Percentiles rank a stretch among this genome's conserved stretches.
Evolutionary conservation across 345 rosid genomes (phyloP).

Genomic region (Iberis pinnata): DNA sequence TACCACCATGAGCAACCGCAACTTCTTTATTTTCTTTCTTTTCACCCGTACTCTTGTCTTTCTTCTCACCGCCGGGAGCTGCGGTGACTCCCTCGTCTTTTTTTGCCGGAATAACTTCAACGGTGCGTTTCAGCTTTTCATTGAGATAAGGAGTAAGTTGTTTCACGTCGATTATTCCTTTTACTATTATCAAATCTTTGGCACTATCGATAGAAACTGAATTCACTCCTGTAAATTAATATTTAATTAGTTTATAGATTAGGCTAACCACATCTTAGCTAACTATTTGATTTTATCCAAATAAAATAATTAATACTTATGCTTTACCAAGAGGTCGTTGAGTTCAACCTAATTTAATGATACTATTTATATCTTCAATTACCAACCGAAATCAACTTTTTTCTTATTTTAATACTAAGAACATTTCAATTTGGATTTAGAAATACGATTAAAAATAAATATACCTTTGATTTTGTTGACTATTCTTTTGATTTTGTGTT

Average conservation of each 20-base stretch:
- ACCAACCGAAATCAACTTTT: constrained; percentile 18
- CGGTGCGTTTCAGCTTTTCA: constrained; percentile 50
- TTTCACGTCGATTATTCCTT: constrained; percentile 62
- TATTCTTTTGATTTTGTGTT: constrained; percentile 44
- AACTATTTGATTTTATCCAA: constrained; percentile 6
- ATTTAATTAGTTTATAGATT: constrained; percentile 4
- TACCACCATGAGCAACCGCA: constrained; percentile 32
- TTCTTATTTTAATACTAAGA: neutral
- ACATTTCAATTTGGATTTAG: neutral
- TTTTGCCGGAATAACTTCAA: constrained; percentile 59
- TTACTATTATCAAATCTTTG: constrained; percentile 68
- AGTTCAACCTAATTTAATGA: too few species aligned
- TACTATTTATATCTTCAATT: constrained; percentile 13
- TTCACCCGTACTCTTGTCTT: constrained; percentile 16
- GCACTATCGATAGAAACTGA: constrained; percentile 45
- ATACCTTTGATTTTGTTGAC: constrained; percentile 43
- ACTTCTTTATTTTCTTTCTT: constrained; percentile 32
- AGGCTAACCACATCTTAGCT: constrained; percentile 23
- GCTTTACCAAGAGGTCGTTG: constrained; percentile 12
- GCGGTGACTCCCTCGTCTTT: constrained; percentile 25
- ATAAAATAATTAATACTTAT: constrained; percentile 19
- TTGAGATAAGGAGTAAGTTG: constrained; percentile 44
- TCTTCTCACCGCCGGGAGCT: constrained; percentile 30
- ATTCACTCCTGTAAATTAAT: constrained; percentile 47
- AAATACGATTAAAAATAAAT: constrained; percentile 3